A percentile compares a stretch with the other conserved stretches of the same genome.
phyloP scores from a whole-genome alignment of 305 asterid species.

The Striga hermonthica region DNA sequence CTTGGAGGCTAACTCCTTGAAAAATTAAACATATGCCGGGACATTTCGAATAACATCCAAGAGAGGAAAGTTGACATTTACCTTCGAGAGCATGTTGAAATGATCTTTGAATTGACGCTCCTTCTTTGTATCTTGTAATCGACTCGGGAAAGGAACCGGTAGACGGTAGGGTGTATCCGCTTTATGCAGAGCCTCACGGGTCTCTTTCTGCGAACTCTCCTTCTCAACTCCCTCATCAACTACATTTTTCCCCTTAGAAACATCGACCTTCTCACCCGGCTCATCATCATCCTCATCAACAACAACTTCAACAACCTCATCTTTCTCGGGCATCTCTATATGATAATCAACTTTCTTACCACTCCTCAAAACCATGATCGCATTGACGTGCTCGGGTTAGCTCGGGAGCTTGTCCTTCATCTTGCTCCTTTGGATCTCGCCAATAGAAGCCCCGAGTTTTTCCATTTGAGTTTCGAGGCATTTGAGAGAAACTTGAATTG shows the following conservation, averaged over 20 bases:
- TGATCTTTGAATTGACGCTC: background rate
- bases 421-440: too few relatives aligned
- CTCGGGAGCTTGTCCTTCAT: conserved; percentile 2
- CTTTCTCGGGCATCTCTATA: background rate
- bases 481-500: too few relatives aligned
- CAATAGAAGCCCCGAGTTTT: too few relatives aligned
- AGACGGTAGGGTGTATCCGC: background rate
- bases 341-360: background rate
- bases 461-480: too few relatives aligned
- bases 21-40: background rate
- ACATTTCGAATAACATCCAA: background rate
- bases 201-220: too few relatives aligned
- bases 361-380: background rate
- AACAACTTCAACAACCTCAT: background rate
- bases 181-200: background rate
- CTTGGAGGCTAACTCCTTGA: background rate
- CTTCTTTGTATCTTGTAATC: background rate
- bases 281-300: background rate
- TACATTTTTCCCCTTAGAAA: background rate
- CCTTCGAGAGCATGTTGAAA: background rate
- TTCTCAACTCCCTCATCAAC: too few relatives aligned
- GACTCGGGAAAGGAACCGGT: background rate
- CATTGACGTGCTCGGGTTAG: background rate
- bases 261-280: background rate
- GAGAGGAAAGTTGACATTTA: background rate